These are phyloP conservation scores for Selaginella tamariscina DNA, from an alignment of 75 land plant species.

Conservation along the genomic window DNA sequence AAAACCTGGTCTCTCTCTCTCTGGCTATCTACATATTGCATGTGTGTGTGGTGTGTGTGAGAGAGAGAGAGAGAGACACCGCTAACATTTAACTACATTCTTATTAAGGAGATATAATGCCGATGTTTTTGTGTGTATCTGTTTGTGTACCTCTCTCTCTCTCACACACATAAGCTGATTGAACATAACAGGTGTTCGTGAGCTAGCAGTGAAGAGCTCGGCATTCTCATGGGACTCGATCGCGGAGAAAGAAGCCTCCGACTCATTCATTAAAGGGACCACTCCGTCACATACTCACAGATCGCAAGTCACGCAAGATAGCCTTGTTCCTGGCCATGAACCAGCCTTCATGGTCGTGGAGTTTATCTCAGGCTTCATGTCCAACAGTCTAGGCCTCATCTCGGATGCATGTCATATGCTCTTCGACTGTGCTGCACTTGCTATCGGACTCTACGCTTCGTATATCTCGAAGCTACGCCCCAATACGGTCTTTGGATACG, in stretches of 20 bases:
- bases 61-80: no score
- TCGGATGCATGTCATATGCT: conserved; percentile 97
- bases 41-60: no score
- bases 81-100: no score
- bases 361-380: conserved; percentile 82
- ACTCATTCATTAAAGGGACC: conserved; percentile 39
- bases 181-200: conserved; percentile 38
- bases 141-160: no score
- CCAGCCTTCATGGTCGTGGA: conserved; percentile 87
- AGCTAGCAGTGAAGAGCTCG: conserved; percentile 23
- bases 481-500: conserved; percentile 66
- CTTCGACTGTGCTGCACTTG: conserved; percentile 94
- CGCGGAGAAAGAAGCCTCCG: conserved; percentile 24
- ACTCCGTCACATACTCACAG: conserved; percentile 54
- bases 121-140: no score
- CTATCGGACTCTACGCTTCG: conserved; percentile 88
- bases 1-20: no score
- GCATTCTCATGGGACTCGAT: conserved; percentile 24
- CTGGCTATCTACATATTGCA: no score
- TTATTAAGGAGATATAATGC: no score
- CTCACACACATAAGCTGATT: no score
- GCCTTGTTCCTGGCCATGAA: conserved; percentile 78
- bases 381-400: conserved; percentile 91
- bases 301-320: conserved; percentile 72
- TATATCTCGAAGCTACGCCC: conserved; percentile 77